Percentiles rank a stretch among this genome's conserved stretches.
These are phyloP conservation scores for Fusarium globosum DNA, from an alignment of 2,329 filamentous ascomycete genomes.

Conservation along the genomic window DNA sequence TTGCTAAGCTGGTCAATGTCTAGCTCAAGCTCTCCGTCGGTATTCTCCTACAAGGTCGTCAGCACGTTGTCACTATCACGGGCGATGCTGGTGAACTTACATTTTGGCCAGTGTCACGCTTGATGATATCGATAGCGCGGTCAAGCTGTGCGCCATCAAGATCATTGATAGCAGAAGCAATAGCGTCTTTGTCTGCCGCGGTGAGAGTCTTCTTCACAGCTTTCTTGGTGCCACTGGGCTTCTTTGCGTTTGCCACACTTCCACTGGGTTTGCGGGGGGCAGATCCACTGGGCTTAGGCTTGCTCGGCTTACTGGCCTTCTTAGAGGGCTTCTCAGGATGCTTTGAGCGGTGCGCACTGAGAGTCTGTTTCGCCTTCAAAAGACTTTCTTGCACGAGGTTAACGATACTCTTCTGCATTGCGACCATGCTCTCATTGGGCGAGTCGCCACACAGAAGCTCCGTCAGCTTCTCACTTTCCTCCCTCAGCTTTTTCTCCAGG, in stretches of 20 bases:
- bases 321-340: constrained; percentile 67
- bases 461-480: constrained; percentile 69
- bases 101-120: constrained; percentile 81
- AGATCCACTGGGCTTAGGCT: constrained; percentile 57
- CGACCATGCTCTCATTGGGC: constrained; percentile 63
- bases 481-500: constrained; percentile 62
- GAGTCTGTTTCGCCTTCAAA: constrained; percentile 75
- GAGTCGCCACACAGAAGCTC: constrained; percentile 62
- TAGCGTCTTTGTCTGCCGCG: constrained; percentile 87
- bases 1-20: constrained; percentile 68
- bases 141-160: constrained; percentile 83
- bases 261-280: constrained; percentile 57
- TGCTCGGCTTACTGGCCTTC: constrained; percentile 67
- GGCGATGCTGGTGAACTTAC: constrained; percentile 59
- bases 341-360: constrained; percentile 61
- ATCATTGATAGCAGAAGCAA: constrained; percentile 85
- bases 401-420: constrained; percentile 71
- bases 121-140: constrained; percentile 88
- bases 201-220: constrained; percentile 67
- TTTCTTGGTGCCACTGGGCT: constrained; percentile 57
- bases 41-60: constrained; percentile 61
- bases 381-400: constrained; percentile 76
- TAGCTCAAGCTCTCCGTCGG: constrained; percentile 68
- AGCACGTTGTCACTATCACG: not conserved
- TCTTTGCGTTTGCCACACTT: constrained; percentile 49